These are phyloP conservation scores for Cinchona pubescens DNA, from an alignment of 257 asterid genomes.

Conservation along the genomic window DNA sequence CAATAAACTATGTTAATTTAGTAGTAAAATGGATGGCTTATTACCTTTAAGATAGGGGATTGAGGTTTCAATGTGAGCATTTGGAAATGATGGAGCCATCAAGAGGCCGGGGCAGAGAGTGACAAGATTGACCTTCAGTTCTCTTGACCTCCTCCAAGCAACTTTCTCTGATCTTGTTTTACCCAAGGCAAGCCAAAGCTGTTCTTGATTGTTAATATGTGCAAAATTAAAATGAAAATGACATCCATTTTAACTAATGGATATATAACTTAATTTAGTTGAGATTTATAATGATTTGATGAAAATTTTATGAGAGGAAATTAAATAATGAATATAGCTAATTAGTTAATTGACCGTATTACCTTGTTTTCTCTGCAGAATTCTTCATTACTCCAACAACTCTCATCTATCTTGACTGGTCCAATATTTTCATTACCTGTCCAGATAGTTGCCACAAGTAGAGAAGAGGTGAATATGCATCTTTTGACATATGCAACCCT, in stretches of 20 bases:
- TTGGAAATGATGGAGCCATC: constrained; percentile 39
- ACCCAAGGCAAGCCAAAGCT: constrained; percentile 42
- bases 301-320: too few relatives aligned
- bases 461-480: constrained; percentile 34
- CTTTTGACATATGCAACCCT: constrained; percentile 26
- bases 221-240: neutral
- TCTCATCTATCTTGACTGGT: constrained; percentile 19
- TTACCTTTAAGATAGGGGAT: constrained; percentile 37
- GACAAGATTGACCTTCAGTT: constrained; percentile 32
- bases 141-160: constrained; percentile 34
- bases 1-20: too few relatives aligned
- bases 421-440: neutral
- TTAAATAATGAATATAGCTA: neutral
- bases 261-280: too few relatives aligned
- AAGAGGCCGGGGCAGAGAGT: constrained; percentile 30
- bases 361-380: constrained; percentile 36
- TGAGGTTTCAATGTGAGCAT: constrained; percentile 28
- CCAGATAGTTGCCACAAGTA: constrained; percentile 38
- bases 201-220: constrained; percentile 3
- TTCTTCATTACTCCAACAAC: constrained; percentile 32
- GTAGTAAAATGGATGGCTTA: neutral
- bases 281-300: too few relatives aligned
- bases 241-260: neutral
- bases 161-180: constrained; percentile 34
- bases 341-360: neutral